A percentile compares a stretch with the other conserved stretches of the same genome.
phyloP scores from a whole-genome alignment of 2,329 filamentous ascomycete species.

The Phaeosphaeria sp. region DNA sequence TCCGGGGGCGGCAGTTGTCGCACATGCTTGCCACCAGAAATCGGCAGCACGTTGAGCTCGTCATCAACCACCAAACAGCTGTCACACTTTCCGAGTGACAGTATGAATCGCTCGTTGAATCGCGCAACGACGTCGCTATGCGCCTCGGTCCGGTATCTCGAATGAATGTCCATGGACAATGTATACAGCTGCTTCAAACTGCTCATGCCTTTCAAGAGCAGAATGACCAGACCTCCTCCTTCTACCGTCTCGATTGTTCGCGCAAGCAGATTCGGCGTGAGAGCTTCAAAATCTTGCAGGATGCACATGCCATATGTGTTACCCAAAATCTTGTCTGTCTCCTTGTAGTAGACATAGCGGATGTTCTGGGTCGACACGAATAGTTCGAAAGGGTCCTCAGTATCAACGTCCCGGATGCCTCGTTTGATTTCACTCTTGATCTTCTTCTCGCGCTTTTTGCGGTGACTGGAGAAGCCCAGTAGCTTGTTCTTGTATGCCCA shows the following conservation, averaged over 20 bases:
- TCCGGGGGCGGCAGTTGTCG: constrained; percentile 80
- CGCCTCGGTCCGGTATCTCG: constrained; percentile 93
- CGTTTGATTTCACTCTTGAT: constrained; percentile 98
- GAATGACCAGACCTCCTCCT: constrained; percentile 87
- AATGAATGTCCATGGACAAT: constrained; percentile 96
- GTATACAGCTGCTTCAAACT: constrained; percentile 98
- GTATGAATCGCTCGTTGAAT: constrained; percentile 97
- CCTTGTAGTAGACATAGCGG: constrained; percentile 99
- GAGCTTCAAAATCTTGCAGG: constrained; percentile 94
- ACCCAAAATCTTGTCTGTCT: constrained; percentile 97
- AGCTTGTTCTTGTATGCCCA: constrained; percentile 99
- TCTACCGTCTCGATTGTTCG: constrained; percentile 97
- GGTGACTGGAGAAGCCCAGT: constrained; percentile 91
- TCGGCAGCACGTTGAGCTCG: constrained; percentile 94
- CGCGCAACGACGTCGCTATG: constrained; percentile 92
- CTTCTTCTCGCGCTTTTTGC: constrained; percentile 97
- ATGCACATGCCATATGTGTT: constrained; percentile 99
- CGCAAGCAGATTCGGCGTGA: constrained; percentile 95
- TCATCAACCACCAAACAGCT: constrained; percentile 96
- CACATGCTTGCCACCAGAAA: constrained; percentile 92
- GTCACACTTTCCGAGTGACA: constrained; percentile 94
- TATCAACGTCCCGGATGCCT: constrained; percentile 89
- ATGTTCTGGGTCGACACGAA: constrained; percentile 97
- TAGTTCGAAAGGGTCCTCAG: constrained; percentile 94
- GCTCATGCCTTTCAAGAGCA: constrained; percentile 94